Conservation (phyloP, 768 basidiomycete species). For the Trichaptum fuscoviolaceum region DNA sequence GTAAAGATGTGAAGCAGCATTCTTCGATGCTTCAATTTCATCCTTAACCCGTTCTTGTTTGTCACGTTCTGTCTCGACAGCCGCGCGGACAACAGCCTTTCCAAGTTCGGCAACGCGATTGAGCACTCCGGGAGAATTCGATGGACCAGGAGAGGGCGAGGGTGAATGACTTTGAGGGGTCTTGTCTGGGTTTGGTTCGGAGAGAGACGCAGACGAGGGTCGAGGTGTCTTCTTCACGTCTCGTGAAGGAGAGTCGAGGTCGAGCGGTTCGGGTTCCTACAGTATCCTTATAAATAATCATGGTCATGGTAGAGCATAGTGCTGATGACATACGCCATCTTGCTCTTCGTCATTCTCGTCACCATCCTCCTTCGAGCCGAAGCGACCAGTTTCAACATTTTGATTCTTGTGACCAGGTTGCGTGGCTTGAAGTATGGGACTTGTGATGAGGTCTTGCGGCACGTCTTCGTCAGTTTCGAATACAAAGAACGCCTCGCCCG, state of each 20-base stretch:
- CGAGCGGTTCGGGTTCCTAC: slow-evolving; percentile 77
- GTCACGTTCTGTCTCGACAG: slow-evolving; percentile 22
- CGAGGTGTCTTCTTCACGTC: slow-evolving; percentile 16
- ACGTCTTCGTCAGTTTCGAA: slow-evolving; percentile 96
- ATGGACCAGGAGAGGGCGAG: neutral
- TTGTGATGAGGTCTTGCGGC: slow-evolving; percentile 89
- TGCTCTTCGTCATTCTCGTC: slow-evolving; percentile 12
- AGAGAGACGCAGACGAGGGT: slow-evolving; percentile 5
- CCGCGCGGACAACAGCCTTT: slow-evolving; percentile 22
- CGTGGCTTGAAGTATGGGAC: slow-evolving; percentile 77
- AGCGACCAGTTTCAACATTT: slow-evolving; percentile 31
- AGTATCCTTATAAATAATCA: slow-evolving; percentile 4
- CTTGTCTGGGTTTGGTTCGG: neutral
- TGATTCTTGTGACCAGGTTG: slow-evolving; percentile 28
- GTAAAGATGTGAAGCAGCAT: slow-evolving; percentile 11
- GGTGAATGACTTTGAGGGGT: slow-evolving; percentile 3
- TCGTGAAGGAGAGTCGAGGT: slow-evolving; percentile 45
- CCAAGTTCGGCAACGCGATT: slow-evolving; percentile 21
- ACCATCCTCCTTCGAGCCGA: slow-evolving; percentile 34
- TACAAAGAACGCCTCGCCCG: slow-evolving; percentile 98
- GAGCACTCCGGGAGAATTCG: slow-evolving; percentile 12
- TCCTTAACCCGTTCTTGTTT: slow-evolving; percentile 23
- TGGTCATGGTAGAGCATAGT: neutral
- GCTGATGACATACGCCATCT: neutral
- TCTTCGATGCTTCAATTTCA: slow-evolving; percentile 16